Conservation (phyloP, 2,329 filamentous ascomycete genomes). For the Mariannaea sp. region DNA sequence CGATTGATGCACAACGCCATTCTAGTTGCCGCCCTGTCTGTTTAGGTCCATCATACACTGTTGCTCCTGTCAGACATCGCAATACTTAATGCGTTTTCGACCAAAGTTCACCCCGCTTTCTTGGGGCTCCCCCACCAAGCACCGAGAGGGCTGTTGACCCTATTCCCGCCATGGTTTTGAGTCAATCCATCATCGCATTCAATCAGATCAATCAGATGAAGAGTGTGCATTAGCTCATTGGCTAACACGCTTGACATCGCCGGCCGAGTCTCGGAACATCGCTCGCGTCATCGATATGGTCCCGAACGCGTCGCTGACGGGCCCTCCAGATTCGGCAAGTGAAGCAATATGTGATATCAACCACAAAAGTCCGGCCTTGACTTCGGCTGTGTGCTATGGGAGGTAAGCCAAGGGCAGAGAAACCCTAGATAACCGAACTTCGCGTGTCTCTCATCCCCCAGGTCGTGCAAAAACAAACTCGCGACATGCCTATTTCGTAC, state of each 20-base stretch:
- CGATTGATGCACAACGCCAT: constrained; percentile 32
- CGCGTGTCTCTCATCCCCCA: constrained; percentile 16
- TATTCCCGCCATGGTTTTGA: constrained; percentile 36
- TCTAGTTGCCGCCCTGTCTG: constrained; percentile 28
- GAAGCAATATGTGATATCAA: constrained; percentile 16
- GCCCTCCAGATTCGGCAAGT: constrained; percentile 27
- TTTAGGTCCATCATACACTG: constrained; percentile 21
- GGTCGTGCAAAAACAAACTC: constrained; percentile 42
- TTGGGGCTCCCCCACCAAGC: constrained; percentile 25
- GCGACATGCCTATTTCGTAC: constrained; percentile 42
- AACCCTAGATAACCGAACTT: constrained; percentile 29
- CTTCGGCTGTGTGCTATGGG: constrained; percentile 29
- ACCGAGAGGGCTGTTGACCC: constrained; percentile 30
- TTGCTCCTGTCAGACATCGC: constrained; percentile 25
- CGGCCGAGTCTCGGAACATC: constrained; percentile 22
- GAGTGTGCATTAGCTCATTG: constrained; percentile 32
- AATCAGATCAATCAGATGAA: constrained; percentile 36
- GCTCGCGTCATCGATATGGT: constrained; percentile 26
- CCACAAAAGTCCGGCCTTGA: constrained; percentile 2
- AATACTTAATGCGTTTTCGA: constrained; percentile 30
- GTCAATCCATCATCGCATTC: constrained; percentile 29
- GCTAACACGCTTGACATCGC: constrained; percentile 30
- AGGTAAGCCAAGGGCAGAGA: constrained; percentile 33
- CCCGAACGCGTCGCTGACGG: constrained; percentile 23
- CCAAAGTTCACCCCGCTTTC: constrained; percentile 30